phyloP scores from a whole-genome alignment of 768 basidiomycete genomes.

The Melanogaster broomeanus region DNA sequence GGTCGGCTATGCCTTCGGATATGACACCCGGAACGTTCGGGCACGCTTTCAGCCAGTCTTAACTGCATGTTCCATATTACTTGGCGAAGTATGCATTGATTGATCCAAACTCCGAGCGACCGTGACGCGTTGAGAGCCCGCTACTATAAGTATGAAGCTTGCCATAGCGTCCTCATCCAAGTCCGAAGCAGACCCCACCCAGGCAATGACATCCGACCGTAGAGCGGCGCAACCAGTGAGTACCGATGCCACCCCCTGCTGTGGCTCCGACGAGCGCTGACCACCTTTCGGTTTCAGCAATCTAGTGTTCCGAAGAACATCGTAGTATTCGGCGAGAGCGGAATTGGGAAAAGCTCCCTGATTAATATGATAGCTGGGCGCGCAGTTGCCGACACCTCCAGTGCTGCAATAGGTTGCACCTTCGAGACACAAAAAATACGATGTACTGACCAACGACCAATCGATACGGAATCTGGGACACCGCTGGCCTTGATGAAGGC shows the following conservation, averaged over 20 bases:
- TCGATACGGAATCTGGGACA: conserved; percentile 37
- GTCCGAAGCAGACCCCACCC: no score
- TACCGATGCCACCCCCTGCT: neutral
- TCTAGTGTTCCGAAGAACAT: neutral
- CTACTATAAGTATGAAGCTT: no score
- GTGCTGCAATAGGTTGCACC: conserved; percentile 28
- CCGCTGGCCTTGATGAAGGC: conserved; percentile 41
- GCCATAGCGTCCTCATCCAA: no score
- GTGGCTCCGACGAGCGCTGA: neutral
- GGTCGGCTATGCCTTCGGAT: no score
- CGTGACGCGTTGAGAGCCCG: no score
- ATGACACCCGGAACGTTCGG: no score
- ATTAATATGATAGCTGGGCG: conserved; percentile 34
- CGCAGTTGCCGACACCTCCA: conserved; percentile 30
- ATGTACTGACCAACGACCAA: conserved; percentile 23
- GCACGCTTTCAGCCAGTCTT: no score
- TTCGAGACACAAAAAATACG: conserved; percentile 30
- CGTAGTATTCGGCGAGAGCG: conserved; percentile 3
- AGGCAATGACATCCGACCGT: no score
- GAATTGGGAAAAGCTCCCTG: conserved; percentile 34
- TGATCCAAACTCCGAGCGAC: no score
- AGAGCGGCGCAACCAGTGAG: no score
- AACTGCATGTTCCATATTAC: no score
- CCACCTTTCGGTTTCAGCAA: neutral
- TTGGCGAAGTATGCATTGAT: no score